Conservation (phyloP, 106 monocot genomes). For the Acanthochlamys bracteata region DNA sequence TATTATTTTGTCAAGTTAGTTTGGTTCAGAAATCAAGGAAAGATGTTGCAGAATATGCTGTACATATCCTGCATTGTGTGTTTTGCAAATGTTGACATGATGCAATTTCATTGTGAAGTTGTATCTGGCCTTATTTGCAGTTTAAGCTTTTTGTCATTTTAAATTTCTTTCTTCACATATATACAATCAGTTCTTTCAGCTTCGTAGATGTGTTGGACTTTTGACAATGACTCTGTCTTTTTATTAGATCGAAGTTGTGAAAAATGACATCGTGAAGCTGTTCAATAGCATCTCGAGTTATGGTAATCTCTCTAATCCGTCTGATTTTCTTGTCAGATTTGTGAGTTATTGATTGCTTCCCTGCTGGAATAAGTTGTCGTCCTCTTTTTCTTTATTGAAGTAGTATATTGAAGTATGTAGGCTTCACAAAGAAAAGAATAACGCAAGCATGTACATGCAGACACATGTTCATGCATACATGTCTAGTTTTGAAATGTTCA, state of each 20-base stretch:
- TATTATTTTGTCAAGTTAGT: too few species aligned
- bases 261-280: conserved; percentile 35
- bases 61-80: too few species aligned
- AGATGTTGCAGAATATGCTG: too few species aligned
- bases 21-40: too few species aligned
- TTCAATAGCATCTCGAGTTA: conserved; percentile 37
- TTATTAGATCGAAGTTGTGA: conserved; percentile 23
- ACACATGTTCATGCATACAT: not conserved
- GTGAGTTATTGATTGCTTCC: not conserved
- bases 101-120: not conserved
- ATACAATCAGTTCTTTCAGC: not conserved
- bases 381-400: not conserved
- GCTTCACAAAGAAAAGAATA: too few species aligned
- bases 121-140: not conserved
- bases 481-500: too few species aligned
- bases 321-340: not conserved
- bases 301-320: conserved; percentile 16
- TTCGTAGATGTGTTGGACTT: not conserved
- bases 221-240: not conserved
- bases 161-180: not conserved
- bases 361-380: not conserved
- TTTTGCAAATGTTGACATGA: not conserved
- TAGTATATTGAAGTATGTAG: not conserved
- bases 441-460: not conserved
- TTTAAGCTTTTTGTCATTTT: not conserved